Evolutionary conservation across 805 yeast species (phyloP).

Genomic region (Candida corydali): DNA sequence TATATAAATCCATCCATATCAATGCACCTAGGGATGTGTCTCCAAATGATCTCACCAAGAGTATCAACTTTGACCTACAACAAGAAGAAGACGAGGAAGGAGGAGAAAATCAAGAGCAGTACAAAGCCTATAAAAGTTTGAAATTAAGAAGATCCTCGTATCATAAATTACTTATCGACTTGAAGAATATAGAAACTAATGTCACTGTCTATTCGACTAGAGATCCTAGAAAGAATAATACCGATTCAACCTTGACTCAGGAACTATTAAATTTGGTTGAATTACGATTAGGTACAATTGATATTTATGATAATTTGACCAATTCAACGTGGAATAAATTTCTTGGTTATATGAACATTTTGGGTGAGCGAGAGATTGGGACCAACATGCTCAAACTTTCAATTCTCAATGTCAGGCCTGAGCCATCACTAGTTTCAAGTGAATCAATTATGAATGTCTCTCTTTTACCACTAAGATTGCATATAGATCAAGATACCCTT

Average conservation of each 20-base stretch:
- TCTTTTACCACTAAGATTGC: conserved; percentile 72
- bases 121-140: conserved; percentile 40
- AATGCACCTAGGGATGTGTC: conserved; percentile 48
- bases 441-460: conserved; percentile 55
- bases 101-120: conserved; percentile 21
- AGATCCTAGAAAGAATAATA: conserved; percentile 39
- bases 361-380: conserved; percentile 68
- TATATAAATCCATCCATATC: conserved; percentile 79
- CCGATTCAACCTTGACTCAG: conserved; percentile 28
- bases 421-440: conserved; percentile 56
- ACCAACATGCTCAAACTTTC: conserved; percentile 56
- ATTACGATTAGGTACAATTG: conserved; percentile 50
- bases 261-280: conserved; percentile 48
- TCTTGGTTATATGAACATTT: conserved; percentile 61
- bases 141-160: conserved; percentile 59
- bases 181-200: conserved; percentile 48
- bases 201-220: conserved; percentile 43
- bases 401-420: conserved; percentile 62
- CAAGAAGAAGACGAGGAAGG: conserved; percentile 14
- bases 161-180: conserved; percentile 56
- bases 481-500: conserved; percentile 89
- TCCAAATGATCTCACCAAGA: conserved; percentile 43
- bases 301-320: conserved; percentile 71
- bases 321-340: conserved; percentile 91
- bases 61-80: conserved; percentile 46